These are phyloP conservation scores for Leucoagaricus sp. DNA, from an alignment of 1,284 basidiomycete species.

Conservation along the genomic window DNA sequence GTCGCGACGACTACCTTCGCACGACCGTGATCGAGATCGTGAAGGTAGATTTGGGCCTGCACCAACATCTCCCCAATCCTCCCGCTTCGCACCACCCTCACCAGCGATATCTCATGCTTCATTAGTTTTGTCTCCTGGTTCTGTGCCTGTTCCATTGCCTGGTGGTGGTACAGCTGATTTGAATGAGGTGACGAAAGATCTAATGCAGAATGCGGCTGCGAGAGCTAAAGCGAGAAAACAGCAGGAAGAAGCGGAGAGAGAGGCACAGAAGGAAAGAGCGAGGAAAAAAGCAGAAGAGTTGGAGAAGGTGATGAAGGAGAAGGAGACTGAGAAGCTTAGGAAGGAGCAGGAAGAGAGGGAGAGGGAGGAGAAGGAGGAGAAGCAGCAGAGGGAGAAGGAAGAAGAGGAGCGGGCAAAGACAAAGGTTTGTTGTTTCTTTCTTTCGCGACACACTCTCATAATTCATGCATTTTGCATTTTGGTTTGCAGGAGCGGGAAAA, in stretches of 20 bases:
- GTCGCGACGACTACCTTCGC: constrained; percentile 36
- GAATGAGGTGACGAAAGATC: constrained; percentile 74
- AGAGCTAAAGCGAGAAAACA: constrained; percentile 79
- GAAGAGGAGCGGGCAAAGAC: constrained; percentile 8
- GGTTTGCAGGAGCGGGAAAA: constrained; percentile 33
- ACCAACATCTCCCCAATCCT: constrained; percentile 22
- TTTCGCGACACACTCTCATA: neutral
- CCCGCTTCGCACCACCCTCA: constrained; percentile 42
- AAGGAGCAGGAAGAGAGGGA: constrained; percentile 33
- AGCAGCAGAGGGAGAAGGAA: constrained; percentile 19
- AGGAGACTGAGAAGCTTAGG: constrained; percentile 30
- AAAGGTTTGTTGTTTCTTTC: constrained; percentile 19
- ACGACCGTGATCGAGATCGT: no score
- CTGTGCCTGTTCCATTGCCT: constrained; percentile 30
- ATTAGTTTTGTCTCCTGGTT: constrained; percentile 33
- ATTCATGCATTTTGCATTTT: constrained; percentile 8
- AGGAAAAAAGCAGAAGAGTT: constrained; percentile 84
- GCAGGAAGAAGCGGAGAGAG: constrained; percentile 85
- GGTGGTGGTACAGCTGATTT: constrained; percentile 46
- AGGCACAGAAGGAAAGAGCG: constrained; percentile 83
- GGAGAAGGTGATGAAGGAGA: constrained; percentile 70
- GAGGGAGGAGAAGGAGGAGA: constrained; percentile 26
- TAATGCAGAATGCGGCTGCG: constrained; percentile 91
- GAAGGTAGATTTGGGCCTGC: constrained; percentile 28
- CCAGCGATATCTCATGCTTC: constrained; percentile 43